phyloP scores from a whole-genome alignment of 495 filamentous ascomycete species.

The Tuber calosporum region DNA sequence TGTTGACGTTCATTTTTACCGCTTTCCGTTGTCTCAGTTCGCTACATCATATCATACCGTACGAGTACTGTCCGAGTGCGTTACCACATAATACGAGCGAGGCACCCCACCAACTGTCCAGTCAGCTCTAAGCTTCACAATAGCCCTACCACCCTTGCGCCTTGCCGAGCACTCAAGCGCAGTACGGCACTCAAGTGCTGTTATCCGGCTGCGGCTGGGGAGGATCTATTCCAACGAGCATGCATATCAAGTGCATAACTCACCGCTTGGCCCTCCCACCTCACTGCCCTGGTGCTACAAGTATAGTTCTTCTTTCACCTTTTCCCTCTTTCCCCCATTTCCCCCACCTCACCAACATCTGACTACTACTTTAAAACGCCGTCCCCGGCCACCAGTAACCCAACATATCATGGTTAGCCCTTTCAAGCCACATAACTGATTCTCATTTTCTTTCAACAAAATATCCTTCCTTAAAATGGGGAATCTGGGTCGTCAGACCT shows the following conservation, averaged over 20 bases:
- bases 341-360: neutral
- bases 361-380: neutral
- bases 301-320: neutral
- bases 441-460: neutral
- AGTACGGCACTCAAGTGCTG: neutral
- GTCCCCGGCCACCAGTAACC: neutral
- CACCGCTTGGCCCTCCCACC: neutral
- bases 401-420: neutral
- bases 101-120: neutral
- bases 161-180: neutral
- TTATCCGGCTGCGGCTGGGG: neutral
- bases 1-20: neutral
- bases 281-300: neutral
- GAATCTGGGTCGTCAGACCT: conserved; percentile 56
- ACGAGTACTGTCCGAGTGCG: too few relatives aligned
- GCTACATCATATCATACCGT: neutral
- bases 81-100: neutral
- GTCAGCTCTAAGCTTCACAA: neutral
- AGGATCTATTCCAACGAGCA: neutral
- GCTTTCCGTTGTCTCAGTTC: neutral
- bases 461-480: conserved; percentile 44
- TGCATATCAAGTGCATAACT: neutral
- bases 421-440: neutral
- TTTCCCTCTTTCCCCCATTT: neutral
- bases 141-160: neutral